Base-by-base conservation (phyloP, 2,329 filamentous ascomycete genomes). In the Beauveria varroae region DNA sequence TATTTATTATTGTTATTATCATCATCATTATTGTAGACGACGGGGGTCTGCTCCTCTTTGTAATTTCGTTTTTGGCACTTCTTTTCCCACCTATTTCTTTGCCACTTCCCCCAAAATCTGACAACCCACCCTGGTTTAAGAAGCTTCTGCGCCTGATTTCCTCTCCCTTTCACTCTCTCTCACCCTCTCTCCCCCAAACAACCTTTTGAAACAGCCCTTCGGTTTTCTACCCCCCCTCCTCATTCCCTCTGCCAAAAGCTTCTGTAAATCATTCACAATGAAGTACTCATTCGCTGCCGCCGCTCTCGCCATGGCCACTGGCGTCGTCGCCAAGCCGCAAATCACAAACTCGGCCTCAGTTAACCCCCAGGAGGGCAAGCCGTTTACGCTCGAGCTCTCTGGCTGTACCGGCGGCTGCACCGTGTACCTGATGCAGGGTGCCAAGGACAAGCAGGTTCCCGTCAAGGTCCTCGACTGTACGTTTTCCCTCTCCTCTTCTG, bases 261-360 rank as follows among this genome's bases (percentile, higher is more conserved):
- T 28, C 34, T 5, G 9, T 30, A 14, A 5, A 12, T 12, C n/a
- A 28, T 7, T 20, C 46, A 58, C n/a, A 16, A 60, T 60, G 57
- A 60, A 60, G 57, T 52, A 51, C 57, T 60, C 57, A 8, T 10
- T 44, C 41, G 57, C 57, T 37, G 49, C 57, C 57, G 49, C 57
- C 24, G 49, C 40, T 22, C 44, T 53, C 9, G 57, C 49, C 24
- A 24, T 60, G 16, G 57, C 57, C 40, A n/a, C 57, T 20, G 49
- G 57, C 16, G 57, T 60, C 49, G 49, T 53, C 57, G 57, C 57
- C 57, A 60, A 60, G 49, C 57, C 57, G 20, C 26, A 37, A 18
- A 53, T 60, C 49, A 44, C 28, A 40, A 60, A 60, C 57, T 34
- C 22, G 10, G 49, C 12, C 12, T 3, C 24, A 9, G 47, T 60